Evolutionary conservation across 2,329 filamentous ascomycete species (phyloP), one percentile per base, ranked within the genome.

Genomic region (Penicillium hordei): DNA sequence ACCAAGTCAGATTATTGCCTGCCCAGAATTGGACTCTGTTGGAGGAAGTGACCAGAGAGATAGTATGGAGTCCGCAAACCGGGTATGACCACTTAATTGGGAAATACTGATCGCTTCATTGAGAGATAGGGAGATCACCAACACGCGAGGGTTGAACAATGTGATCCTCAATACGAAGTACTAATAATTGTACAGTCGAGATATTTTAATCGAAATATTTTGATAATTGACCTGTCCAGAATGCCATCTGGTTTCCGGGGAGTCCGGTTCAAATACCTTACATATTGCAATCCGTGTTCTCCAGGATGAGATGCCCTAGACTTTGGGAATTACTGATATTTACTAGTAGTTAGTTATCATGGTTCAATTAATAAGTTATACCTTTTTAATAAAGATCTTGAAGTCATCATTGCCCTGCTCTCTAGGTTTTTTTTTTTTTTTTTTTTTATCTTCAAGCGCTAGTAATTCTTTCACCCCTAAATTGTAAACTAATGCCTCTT

Each of bases 21-120:
- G 6, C 73, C 75, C 74, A 78, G 59, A 78, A 78, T 57, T 78
- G 67, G 5, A 76, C 69, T 15, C 67, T 64, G 19, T 68, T 66
- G 1, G 68, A 68, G 9, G 74, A 33, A 42, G 19, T 42, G 21
- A 21, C 13, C 21, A 51, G 72, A 75, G 33, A 76, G 62, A 60
- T 76, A 29, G 1, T 27, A 76, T 39, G 75, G 74, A 62, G 71
- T 75, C 34, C 69, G 69, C 43, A 78, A 78, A 59, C 4, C 4
- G 75, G 74, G 63, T 76, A 78, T 12, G 75, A 74, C 7, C 74
- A 72, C 39, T 64, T 59, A n/a, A 63, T 42, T 5, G 62, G 65
- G 23, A 57, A 54, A 44, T 63, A 66, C 33, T 56, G 29, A 62
- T 54, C 8, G 59, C 60, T 54, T 55, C 19, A 17, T 42, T 48